phyloP scores from a whole-genome alignment of 1,284 basidiomycete genomes.

The Stygiomarasmius scandens region DNA sequence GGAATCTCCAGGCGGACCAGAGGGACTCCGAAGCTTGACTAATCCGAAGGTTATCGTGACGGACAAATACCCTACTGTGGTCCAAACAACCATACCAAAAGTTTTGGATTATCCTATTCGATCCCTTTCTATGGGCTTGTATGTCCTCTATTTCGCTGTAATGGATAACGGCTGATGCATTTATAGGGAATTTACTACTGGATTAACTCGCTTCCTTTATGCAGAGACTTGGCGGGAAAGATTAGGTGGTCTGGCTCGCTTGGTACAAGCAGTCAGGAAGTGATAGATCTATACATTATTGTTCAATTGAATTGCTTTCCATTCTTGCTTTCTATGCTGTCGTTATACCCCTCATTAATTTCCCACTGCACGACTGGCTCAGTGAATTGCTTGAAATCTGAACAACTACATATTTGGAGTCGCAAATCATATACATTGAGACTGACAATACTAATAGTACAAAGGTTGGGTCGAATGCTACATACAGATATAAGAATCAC shows the following conservation, averaged over 20 bases:
- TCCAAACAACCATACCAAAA: conserved; percentile 87
- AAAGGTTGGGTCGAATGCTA: neutral
- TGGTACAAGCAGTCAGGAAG: conserved; percentile 34
- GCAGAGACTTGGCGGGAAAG: conserved; percentile 69
- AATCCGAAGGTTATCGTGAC: conserved; percentile 86
- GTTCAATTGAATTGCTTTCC: neutral
- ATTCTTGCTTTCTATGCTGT: neutral
- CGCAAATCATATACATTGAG: no score
- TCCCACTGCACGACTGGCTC: no score
- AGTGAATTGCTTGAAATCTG: no score
- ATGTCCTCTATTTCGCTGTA: conserved; percentile 37
- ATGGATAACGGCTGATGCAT: conserved; percentile 7
- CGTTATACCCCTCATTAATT: no score
- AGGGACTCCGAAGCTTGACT: conserved; percentile 87
- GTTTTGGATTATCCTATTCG: conserved; percentile 88
- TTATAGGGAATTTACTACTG: conserved; percentile 76
- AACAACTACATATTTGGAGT: no score
- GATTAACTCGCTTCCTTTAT: conserved; percentile 75
- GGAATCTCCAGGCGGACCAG: conserved; percentile 70
- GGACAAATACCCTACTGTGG: conserved; percentile 81
- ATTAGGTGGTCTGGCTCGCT: conserved; percentile 52
- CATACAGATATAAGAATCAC: neutral
- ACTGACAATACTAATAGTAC: neutral
- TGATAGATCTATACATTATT: neutral
- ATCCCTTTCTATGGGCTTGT: conserved; percentile 81